phyloP scores from a whole-genome alignment of 208 protist species.

The Leptomonas seymouri region DNA sequence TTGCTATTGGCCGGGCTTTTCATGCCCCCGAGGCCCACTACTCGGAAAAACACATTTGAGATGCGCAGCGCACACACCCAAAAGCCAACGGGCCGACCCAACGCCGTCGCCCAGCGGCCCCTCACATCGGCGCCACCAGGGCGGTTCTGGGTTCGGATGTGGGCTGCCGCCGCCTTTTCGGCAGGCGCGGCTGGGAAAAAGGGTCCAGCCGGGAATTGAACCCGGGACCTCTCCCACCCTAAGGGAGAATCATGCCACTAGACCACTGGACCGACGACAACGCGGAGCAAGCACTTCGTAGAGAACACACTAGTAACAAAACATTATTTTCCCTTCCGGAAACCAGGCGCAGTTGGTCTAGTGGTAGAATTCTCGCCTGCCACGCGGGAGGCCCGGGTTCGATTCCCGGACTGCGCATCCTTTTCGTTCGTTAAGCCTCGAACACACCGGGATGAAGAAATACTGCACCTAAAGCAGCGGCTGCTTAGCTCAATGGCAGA shows the following conservation, averaged over 20 bases:
- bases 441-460: not conserved
- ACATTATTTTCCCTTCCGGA: too few relatives aligned
- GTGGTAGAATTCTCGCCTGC: conserved; percentile 93
- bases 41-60: not conserved
- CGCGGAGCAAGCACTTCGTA: too few relatives aligned
- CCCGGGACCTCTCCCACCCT: conserved; percentile 92
- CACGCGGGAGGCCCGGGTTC: conserved; percentile 93
- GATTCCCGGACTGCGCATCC: conserved; percentile 93
- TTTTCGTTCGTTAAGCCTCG: conserved; percentile 32
- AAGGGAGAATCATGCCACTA: conserved; percentile 94
- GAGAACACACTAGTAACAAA: too few relatives aligned
- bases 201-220: conserved; percentile 86
- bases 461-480: conserved; percentile 22
- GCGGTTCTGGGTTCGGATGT: not conserved
- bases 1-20: conserved; percentile 15
- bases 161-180: conserved; percentile 1
- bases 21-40: not conserved
- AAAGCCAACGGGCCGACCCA: not conserved
- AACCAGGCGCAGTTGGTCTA: conserved; percentile 91
- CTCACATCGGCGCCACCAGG: too few relatives aligned
- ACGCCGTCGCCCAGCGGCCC: not conserved
- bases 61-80: not conserved
- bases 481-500: conserved; percentile 94
- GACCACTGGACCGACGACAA: conserved; percentile 81
- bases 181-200: conserved; percentile 35